Conservation (phyloP, 2,329 filamentous ascomycete species). For the Cladosporium austrohemisphaericum region DNA sequence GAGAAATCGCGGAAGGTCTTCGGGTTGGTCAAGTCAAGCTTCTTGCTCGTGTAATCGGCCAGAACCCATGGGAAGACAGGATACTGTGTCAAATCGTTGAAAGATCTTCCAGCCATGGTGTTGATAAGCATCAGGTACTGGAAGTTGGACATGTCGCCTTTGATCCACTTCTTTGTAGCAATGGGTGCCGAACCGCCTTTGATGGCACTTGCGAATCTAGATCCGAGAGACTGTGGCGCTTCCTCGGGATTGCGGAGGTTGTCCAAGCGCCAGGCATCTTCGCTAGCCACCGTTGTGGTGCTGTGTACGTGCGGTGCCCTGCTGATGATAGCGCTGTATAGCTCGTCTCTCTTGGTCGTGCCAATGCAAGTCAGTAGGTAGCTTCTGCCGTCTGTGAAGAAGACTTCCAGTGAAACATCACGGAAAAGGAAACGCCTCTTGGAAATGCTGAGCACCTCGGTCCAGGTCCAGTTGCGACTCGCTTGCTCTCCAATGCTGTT, state of each 20-base stretch:
- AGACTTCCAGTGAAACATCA: slow-evolving; percentile 93
- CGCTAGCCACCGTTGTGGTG: slow-evolving; percentile 62
- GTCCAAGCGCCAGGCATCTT: slow-evolving; percentile 90
- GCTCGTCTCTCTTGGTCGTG: slow-evolving; percentile 68
- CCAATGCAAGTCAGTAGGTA: slow-evolving; percentile 86
- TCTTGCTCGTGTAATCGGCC: slow-evolving; percentile 91
- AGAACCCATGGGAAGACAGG: slow-evolving; percentile 97
- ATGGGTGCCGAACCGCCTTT: slow-evolving; percentile 77
- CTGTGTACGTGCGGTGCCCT: slow-evolving; percentile 72
- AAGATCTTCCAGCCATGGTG: slow-evolving; percentile 92
- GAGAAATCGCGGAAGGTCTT: slow-evolving; percentile 84
- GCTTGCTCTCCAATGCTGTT: slow-evolving; percentile 63
- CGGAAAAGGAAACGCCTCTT: slow-evolving; percentile 93
- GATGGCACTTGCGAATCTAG: slow-evolving; percentile 89
- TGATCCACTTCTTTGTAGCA: slow-evolving; percentile 83
- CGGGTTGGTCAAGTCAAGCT: slow-evolving; percentile 81
- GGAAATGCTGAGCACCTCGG: slow-evolving; percentile 89
- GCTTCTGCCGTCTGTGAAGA: slow-evolving; percentile 94
- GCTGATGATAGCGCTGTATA: slow-evolving; percentile 69
- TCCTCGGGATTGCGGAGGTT: slow-evolving; percentile 68
- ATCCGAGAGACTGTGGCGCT: slow-evolving; percentile 66
- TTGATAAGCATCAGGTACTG: slow-evolving; percentile 99
- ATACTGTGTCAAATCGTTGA: slow-evolving; percentile 97
- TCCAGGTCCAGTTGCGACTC: slow-evolving; percentile 88
- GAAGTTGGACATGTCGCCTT: slow-evolving; percentile 95